Evolutionary conservation across 495 filamentous ascomycete genomes (phyloP), one percentile per base, ranked within the genome.

Genomic region (Trichocladium uniseriatum): DNA sequence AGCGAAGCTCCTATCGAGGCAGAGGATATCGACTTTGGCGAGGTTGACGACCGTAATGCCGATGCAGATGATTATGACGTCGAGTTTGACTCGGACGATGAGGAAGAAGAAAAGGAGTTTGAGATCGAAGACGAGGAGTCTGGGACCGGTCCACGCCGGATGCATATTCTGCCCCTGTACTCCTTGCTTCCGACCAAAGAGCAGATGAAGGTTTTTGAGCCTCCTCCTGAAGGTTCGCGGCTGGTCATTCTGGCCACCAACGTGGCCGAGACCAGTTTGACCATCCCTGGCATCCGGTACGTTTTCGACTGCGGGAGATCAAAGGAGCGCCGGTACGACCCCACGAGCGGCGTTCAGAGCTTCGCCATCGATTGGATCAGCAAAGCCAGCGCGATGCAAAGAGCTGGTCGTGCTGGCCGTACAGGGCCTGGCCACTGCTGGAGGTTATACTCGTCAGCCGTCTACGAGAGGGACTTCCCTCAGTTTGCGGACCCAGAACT

Each of bases 361-460:
- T 99, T 95, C 59, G 86, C 95, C 60, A 77, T 97, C 36, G 83
- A 83, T 36, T 99, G 91, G 89, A 92, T 95, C 53, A 95, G 89
- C 71, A 97, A 99, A 69, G 94, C 94, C 15, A 94, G 87, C 63
- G 90, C 94, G 20, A 84, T 79, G 51, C 94, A 99, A 69, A 78
- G 94, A 66, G 83, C 89, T 42, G 94, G 94, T 64, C 87, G 94
- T 73, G 91, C 94, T 34, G 94, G 94, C 35, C 81, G 94, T 75
- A 97, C 89, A 19, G 92, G 90, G 1, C 90, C 92, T 10, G 94
- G 94, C 28, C 94, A 97, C 62, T 95, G 91, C 65, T 99, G 95
- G 67, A 76, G 86, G 44, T 61, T 99, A 2, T 99, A 95, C 61
- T 95, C 89, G 0, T 94, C 87, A 7, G 94, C 94, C 0, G 81